Evolutionary conservation across 2,329 filamentous ascomycete species (phyloP), one percentile per base, ranked within the genome.

Genomic region (Talaromyces sp.): DNA sequence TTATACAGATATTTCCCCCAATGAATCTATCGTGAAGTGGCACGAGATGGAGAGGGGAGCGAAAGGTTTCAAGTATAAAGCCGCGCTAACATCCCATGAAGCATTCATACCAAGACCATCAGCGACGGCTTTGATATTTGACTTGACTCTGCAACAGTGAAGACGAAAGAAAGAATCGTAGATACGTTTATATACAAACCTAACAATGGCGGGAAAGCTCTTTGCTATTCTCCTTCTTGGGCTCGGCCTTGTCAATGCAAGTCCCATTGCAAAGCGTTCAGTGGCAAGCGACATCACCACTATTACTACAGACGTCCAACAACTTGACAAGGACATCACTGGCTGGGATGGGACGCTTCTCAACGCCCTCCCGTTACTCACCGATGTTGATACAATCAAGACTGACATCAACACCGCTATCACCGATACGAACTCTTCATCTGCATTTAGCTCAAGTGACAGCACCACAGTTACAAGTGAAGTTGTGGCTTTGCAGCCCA

Each of bases 341-440:
- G 49, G 46, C 49, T 60, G 58, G 58, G 55, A 60, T 11, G 58
- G 58, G 24, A 19, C 55, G 13, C 46, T 60, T 11, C 26, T 53
- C 19, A 52, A 29, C 13, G 58, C 58, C 13, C 13, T 60, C 21
- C 29, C 53, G n/a, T 43, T 60, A 19, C 58, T 60, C 31, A 43
- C 11, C 4, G 49, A 60, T 57, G 58, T 60, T 32, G 7, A 32
- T 13, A 57, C 43, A 10, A 32, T 60, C 31, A 53, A 60, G 46
- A 57, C 19, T 46, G 58, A 56, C 7, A 60, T 60, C 46, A 51
- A 60, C 51, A 60, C 58, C 24, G 58, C 58, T 32, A 60, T 54
- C 32, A 53, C 24, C 31, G 58, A 60, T 43, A 60, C 58, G 3
- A 52, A 60, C 31, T 24, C 55, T 27, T 60, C 58, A 7, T 52